Evolutionary conservation across 257 asterid genomes (phyloP), one percentile per base, ranked within the genome.

Genomic region (Solanum raphanifolium): DNA sequence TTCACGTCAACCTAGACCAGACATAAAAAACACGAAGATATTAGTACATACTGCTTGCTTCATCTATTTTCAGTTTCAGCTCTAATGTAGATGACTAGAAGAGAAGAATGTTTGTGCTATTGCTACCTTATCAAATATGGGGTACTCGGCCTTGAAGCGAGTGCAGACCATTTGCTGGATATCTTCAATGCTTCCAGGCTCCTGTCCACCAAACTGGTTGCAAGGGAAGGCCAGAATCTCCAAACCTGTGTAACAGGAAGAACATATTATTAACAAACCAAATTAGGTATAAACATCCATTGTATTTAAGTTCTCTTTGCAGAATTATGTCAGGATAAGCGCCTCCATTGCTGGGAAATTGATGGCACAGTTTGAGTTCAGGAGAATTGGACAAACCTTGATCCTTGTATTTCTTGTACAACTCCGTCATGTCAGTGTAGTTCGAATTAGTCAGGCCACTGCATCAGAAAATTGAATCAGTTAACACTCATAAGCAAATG

Each of bases 211-310:
- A 89, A 96, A 96, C 91, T 96, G 99, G 89, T 96, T 96, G 95
- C 99, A 95, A 11, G 99, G 99, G 87, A 96, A 96, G 83, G 99
- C 99, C 60, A 95, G 92, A 84, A 96, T 96, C 95, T 96, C 98
- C 93, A 96, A 87, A 27, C 98, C 99, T 95, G 89, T 78, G 27
- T 15, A 12, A 79, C 5, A 60, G 9, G 46, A 5, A 34, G 83
- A 16, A 16, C 65, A 29, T 13, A 66, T 16, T 3, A 75, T 76
- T 23, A 76, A 38, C 83, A 75, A 73, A 9, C 29, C 10, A 16
- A 34, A 9, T 73, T 73, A 9, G 16, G 15, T 9, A 71, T 8
- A 31, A 31, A 31, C 41, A 2, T 3, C 25, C 7, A 15, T 20
- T 1, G 27, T 9, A 12, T 76, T 76, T 1, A 1, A 78, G 60